These are phyloP conservation scores for Exophiala calicioides DNA, from an alignment of 2,329 filamentous ascomycete genomes.

Conservation along the genomic window DNA sequence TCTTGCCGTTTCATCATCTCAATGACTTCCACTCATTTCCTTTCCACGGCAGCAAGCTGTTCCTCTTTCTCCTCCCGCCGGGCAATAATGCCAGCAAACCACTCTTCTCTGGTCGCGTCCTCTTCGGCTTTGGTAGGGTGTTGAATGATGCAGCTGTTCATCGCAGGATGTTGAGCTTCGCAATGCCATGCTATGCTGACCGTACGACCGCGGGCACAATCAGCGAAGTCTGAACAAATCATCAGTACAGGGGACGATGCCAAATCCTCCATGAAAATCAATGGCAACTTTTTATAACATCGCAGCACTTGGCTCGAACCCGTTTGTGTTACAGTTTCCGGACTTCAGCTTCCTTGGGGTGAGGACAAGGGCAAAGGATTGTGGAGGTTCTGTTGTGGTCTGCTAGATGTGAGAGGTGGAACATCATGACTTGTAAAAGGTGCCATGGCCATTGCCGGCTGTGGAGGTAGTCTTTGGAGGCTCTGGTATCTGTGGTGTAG, in stretches of 20 bases:
- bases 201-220: conserved; percentile 82
- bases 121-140: conserved; percentile 83
- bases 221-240: conserved; percentile 72
- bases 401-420: conserved; percentile 7
- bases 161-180: conserved; percentile 72
- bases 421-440: conserved; percentile 16
- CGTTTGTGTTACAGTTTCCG: conserved; percentile 77
- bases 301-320: conserved; percentile 72
- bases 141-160: conserved; percentile 96
- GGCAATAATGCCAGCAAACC: conserved; percentile 78
- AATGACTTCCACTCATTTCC: conserved; percentile 44
- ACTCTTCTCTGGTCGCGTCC: conserved; percentile 87
- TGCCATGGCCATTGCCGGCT: conserved; percentile 30
- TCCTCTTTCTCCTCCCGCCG: conserved; percentile 69
- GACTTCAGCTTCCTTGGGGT: conserved; percentile 77
- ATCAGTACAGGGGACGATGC: too few species aligned
- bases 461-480: too few species aligned
- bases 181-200: conserved; percentile 87
- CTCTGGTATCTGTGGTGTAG: too few species aligned
- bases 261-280: background rate
- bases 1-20: conserved; percentile 29
- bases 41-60: conserved; percentile 43
- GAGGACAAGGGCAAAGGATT: conserved; percentile 86
- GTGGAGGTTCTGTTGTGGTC: conserved; percentile 44
- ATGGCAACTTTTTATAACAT: conserved; percentile 71